These are phyloP conservation scores for Ogataea polymorpha DNA, from an alignment of 805 yeast genomes.

Conservation along the genomic window DNA sequence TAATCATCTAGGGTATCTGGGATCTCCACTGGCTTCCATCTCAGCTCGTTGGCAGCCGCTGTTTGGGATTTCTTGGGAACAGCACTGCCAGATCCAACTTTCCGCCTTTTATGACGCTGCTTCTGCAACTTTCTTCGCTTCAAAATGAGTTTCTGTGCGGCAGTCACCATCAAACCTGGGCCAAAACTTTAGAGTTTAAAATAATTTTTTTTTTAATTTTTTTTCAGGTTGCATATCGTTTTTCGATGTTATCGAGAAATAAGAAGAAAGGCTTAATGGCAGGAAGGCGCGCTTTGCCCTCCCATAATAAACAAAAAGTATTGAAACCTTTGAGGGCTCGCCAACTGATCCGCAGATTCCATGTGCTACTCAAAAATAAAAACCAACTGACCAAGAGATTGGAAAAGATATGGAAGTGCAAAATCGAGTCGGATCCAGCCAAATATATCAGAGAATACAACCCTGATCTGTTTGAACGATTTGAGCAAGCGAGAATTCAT, in stretches of 20 bases:
- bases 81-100: neutral
- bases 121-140: conserved; percentile 16
- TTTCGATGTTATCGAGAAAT: conserved; percentile 1
- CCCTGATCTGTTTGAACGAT: conserved; percentile 1
- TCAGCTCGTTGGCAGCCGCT: conserved; percentile 49
- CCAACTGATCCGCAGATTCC: conserved; percentile 73
- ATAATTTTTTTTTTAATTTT: neutral
- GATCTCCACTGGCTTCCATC: conserved; percentile 80
- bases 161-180: conserved; percentile 18
- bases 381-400: conserved; percentile 2
- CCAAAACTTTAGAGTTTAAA: conserved; percentile 1
- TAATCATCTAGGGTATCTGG: conserved; percentile 84
- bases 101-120: conserved; percentile 5
- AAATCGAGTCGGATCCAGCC: neutral
- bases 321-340: conserved; percentile 72
- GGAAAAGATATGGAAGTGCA: conserved; percentile 8
- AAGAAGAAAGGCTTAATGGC: conserved; percentile 26
- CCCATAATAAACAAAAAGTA: conserved; percentile 36
- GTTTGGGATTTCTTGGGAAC: conserved; percentile 17
- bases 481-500: conserved; percentile 9
- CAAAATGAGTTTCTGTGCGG: conserved; percentile 15
- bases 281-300: conserved; percentile 32
- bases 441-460: neutral
- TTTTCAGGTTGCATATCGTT: neutral
- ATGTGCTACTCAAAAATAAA: conserved; percentile 60